Base-by-base conservation (phyloP, 2,329 filamentous ascomycete genomes). In the Penicillium rolfsii region DNA sequence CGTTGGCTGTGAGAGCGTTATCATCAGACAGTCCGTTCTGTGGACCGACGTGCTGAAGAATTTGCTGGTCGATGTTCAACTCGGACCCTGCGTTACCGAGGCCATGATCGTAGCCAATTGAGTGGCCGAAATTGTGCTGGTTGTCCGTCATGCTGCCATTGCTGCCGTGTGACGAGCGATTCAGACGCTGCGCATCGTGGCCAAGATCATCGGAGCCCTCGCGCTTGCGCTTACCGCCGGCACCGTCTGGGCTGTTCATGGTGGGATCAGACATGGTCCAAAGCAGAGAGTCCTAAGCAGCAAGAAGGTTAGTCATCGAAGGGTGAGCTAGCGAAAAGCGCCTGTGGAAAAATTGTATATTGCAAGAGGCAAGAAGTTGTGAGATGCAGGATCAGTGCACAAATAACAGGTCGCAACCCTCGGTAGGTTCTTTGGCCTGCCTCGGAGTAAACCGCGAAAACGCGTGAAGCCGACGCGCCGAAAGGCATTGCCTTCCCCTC, bases 1-100 rank as follows among this genome's bases (percentile, higher is more conserved):
- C 79, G 61, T 81, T 80, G 5, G 80, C 79, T 24, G 80, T 81
- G 56, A 81, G 73, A 28, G 78, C 73, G 60, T 75, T 81, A 56
- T 81, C 79, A 63, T 80, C 78, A 2, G 80, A 76, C 46, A 82
- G 77, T 58, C 83, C 83, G 65, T 85, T 87, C 63, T 85, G 83
- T 52, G 81, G 79, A 9, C 79, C 80, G 41, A 81, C 76, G 65
- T 81, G 79, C 55, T 83, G 80, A 43, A 83, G 72, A 33, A 80
- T 78, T 55, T 80, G 78, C 63, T 79, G 77, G 57, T 80, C 79
- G 58, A 79, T 80, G 64, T 76, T 78, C 40, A 79, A 68, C 52
- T 78, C 76, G 5, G 71, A 71, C n/a, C 71, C 68, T 33, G 71
- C 68, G 59, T 71, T 75, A 14, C 74, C 71, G 30, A 79, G 69